phyloP scores from a whole-genome alignment of 2,329 filamentous ascomycete species.

The Fusarium miscanthi region DNA sequence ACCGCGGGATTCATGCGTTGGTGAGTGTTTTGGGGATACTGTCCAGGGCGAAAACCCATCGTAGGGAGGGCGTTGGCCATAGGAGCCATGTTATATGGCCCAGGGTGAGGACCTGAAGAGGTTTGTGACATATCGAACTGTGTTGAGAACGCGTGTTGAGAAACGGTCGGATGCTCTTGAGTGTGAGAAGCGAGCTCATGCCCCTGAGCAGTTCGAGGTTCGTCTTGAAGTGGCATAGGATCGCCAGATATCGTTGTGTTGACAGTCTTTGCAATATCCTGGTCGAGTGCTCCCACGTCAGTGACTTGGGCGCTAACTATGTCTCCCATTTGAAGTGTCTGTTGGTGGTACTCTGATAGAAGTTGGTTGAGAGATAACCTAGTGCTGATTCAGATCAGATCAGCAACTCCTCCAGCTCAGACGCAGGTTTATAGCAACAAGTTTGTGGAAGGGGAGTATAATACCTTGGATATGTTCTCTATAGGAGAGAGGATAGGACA shows the following conservation, averaged over 20 bases:
- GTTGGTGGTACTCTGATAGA: conserved; percentile 1
- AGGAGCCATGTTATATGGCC: conserved; percentile 59
- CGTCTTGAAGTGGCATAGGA: conserved; percentile 11
- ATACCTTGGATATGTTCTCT: conserved; percentile 16
- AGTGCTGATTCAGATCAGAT: conserved; percentile 1
- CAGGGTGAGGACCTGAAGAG: conserved; percentile 38
- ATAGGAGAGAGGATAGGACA: background rate
- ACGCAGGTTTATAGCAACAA: background rate
- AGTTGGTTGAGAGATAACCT: background rate
- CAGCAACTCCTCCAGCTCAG: conserved; percentile 2
- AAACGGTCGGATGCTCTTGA: conserved; percentile 45
- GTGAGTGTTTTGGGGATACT: conserved; percentile 51
- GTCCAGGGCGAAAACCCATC: conserved; percentile 52
- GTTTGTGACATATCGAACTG: conserved; percentile 57
- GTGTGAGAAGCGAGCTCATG: conserved; percentile 33
- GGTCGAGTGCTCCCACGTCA: conserved; percentile 21
- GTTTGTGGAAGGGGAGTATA: background rate
- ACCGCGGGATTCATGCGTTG: conserved; percentile 50
- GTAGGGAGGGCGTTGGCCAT: conserved; percentile 59
- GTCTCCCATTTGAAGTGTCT: conserved; percentile 40
- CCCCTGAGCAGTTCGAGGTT: conserved; percentile 33
- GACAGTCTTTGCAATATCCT: conserved; percentile 13
- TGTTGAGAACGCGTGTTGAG: conserved; percentile 54
- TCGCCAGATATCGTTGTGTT: conserved; percentile 7
- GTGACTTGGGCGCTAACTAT: conserved; percentile 29